Conservation (phyloP, 75 land plant species). For the Sequoia sempervirens region DNA sequence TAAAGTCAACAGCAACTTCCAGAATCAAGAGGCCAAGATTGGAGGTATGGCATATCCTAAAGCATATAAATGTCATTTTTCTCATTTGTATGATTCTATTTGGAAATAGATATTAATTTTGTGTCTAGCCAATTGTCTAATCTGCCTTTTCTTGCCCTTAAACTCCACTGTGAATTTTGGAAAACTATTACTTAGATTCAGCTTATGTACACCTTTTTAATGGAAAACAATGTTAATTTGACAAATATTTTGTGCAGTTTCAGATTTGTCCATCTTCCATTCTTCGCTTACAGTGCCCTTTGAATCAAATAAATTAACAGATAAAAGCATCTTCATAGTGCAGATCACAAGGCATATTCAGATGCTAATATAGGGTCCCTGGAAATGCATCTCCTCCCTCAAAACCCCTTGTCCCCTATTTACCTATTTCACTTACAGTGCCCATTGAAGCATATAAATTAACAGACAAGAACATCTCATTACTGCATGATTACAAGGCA, state of each 20-base stretch:
- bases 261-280: not conserved
- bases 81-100: not conserved
- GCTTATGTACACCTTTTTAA: not conserved
- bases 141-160: not conserved
- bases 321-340: not conserved
- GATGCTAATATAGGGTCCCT: not conserved
- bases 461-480: too few species aligned
- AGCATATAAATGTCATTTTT: not conserved
- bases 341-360: not conserved
- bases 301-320: not conserved
- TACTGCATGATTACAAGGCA: too few species aligned
- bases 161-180: not conserved
- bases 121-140: not conserved
- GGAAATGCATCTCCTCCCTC: too few species aligned
- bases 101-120: not conserved
- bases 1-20: constrained; percentile 28
- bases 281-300: not conserved
- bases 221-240: not conserved
- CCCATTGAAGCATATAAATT: too few species aligned
- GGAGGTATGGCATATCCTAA: constrained; percentile 20
- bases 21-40: constrained; percentile 28
- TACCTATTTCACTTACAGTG: too few species aligned
- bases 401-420: too few species aligned
- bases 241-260: not conserved
- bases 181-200: not conserved